Evolutionary conservation across 192 early-diverging fungal species (phyloP).

Genomic region (Entomortierella chlamydospora): DNA sequence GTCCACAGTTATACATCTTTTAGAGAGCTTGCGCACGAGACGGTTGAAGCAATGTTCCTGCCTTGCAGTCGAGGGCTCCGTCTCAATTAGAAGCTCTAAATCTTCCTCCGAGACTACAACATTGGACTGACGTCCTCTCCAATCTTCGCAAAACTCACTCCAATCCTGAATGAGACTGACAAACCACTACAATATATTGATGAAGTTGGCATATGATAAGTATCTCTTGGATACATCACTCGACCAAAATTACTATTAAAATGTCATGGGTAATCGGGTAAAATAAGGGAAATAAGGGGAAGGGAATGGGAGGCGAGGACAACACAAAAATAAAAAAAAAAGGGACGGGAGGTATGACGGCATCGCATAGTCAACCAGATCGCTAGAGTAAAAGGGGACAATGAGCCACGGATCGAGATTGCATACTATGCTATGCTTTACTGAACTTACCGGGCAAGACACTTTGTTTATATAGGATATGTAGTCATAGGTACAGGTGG

Average conservation of each 20-base stretch:
- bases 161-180: slow-evolving; percentile 33
- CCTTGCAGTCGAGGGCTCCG: slow-evolving; percentile 14
- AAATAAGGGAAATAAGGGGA: not conserved
- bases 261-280: not conserved
- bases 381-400: not conserved
- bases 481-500: slow-evolving; percentile 33
- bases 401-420: slow-evolving; percentile 7
- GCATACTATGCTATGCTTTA: not conserved
- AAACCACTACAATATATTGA: slow-evolving; percentile 31
- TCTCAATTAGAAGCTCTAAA: not conserved
- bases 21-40: slow-evolving; percentile 27
- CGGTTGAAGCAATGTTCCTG: slow-evolving; percentile 48
- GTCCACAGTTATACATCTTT: slow-evolving; percentile 27
- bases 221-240: too few relatives aligned
- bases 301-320: not conserved
- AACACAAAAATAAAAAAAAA: slow-evolving; percentile 4
- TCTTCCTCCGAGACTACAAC: not conserved
- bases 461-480: slow-evolving; percentile 41
- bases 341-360: not conserved
- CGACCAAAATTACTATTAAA: too few relatives aligned
- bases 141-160: slow-evolving; percentile 25
- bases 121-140: slow-evolving; percentile 7
- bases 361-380: not conserved
- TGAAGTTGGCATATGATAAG: not conserved
- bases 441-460: slow-evolving; percentile 37